Percentiles rank a stretch among this genome's conserved stretches.
phyloP scores from a whole-genome alignment of 208 protist genomes.

The Leishmania mexicana region DNA sequence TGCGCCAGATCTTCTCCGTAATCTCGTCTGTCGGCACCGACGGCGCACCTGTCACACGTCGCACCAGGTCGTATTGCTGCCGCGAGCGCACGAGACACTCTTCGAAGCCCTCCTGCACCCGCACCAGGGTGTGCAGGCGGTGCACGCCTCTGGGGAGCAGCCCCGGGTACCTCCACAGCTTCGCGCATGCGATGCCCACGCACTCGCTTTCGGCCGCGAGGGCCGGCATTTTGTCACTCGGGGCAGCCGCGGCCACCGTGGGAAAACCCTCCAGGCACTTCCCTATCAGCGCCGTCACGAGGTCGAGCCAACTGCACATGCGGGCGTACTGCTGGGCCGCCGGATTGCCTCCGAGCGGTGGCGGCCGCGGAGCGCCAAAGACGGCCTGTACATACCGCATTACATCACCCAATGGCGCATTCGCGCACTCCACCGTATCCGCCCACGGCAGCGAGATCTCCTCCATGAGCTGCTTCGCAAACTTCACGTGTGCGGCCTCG shows the following conservation, averaged over 20 bases:
- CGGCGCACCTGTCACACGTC: slow-evolving; percentile 42
- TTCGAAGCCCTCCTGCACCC: slow-evolving; percentile 9
- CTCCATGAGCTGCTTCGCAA: slow-evolving; percentile 19
- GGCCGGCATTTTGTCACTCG: slow-evolving; percentile 3
- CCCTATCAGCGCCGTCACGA: neutral
- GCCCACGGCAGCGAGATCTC: slow-evolving; percentile 22
- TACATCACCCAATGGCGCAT: slow-evolving; percentile 8
- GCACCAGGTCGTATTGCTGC: slow-evolving; percentile 38
- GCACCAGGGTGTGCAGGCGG: slow-evolving; percentile 26
- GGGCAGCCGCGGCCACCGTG: neutral
- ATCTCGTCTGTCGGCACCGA: slow-evolving; percentile 22
- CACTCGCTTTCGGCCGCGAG: slow-evolving; percentile 27
- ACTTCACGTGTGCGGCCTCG: slow-evolving; percentile 14
- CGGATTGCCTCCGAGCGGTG: slow-evolving; percentile 34
- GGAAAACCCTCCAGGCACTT: slow-evolving; percentile 20
- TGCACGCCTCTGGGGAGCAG: slow-evolving; percentile 27
- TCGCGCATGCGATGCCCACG: slow-evolving; percentile 3
- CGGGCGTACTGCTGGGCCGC: slow-evolving; percentile 24
- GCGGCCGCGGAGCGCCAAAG: slow-evolving; percentile 23
- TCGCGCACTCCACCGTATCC: slow-evolving; percentile 13
- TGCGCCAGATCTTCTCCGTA: neutral
- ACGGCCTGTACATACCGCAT: slow-evolving; percentile 14
- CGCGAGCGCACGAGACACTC: slow-evolving; percentile 12
- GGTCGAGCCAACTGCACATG: slow-evolving; percentile 9
- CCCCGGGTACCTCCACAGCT: slow-evolving; percentile 1